Base-by-base conservation (phyloP, 139 green algal genomes). In the Limnomonas spitsbergensis region DNA sequence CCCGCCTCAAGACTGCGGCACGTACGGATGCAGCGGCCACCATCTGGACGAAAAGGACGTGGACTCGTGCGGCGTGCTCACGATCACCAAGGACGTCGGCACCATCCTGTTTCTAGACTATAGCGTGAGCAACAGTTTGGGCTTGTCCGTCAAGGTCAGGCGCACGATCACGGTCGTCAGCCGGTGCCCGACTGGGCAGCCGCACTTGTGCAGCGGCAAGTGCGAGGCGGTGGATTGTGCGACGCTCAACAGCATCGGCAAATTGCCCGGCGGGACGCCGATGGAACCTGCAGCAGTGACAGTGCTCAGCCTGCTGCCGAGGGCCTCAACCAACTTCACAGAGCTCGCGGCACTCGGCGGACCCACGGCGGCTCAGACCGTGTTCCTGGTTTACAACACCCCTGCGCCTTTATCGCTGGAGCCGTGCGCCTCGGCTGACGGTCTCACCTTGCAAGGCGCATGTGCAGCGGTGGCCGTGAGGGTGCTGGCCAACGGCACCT, bases 111-210 rank as follows among this genome's bases (percentile, higher is more conserved):
- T 75, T 20, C 69, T 53, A 6, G 26, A 20, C 26, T 75, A 29
- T 20, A 4, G 42, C 9, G 69, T 75, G 35, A 38, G 32, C 3
- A 73, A 38, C 68, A 61, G 40, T 27, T 37, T 68, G 29, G 67
- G 78, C 36, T n/a, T 52, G 35, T 78, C 38, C 35, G 69, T 32
- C 32, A 71, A 31, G 4, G 52, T 78, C 2, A 68, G 4, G 6
- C 69, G 78, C 34, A 82, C 78, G 7, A 32, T 82, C 35, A 36
- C 39, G 2, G 75, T 82, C 36, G 36, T 54, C n/a, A 66, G 37
- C 69, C 78, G 40, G n/a, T 82, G 78, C 53, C 68, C 72, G 24
- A 6, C 34, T 26, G 53, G n/a, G 7, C 26, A 37, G 26, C 61
- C 61, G 9, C 26, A 72, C 61, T 20, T 72, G 61, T 72, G 61